Base-by-base conservation (phyloP, 768 basidiomycete species). In the Mycena indigotica region DNA sequence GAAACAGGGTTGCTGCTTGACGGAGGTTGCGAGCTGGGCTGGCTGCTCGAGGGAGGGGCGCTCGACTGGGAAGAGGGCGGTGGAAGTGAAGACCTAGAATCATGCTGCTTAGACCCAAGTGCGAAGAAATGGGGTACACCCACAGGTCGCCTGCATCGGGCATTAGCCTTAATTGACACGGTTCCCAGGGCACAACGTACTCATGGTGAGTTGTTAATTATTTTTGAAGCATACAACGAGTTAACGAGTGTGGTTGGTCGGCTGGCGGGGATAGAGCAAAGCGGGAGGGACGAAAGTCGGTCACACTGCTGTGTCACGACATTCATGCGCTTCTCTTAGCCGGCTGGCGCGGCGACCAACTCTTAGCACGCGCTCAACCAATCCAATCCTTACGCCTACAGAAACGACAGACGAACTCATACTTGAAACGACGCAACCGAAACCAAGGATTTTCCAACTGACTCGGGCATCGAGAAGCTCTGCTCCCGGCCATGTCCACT, bases 391-490 rank as follows among this genome's bases (percentile, higher is more conserved):
- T 6, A 48, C 24, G 46, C 46, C 46, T 26, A 13, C 12, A 25
- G 21, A 24, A 10, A 48, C 46, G 46, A 48, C 46, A 13, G 23
- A 48, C 46, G 46, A 48, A 15, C 57, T 54, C 55, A 48, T 38
- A 28, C 39, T 44, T 58, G 61, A 62, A 58, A 58, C 61, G 61
- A 58, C 56, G 56, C 56, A 61, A 52, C 32, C 52, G 52, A 52
- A 29, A 21, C 44, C n/a, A n/a, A n/a, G n/a, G n/a, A 26, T 28
- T 39, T 35, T 55, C 57, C 46, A 48, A 48, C 46, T 62, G 61
- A 56, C 57, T 63, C 57, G 76, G 67, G 73, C 75, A 52, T 59
- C 72, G 51, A 75, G 75, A 54, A 70, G 65, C 58, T 73, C 24
- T 64, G 71, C 50, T 21, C 51, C 25, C 50, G 24, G 40, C 41